These are phyloP conservation scores for Luffa aegyptiaca DNA, from an alignment of 306 rosid genomes.

Conservation along the genomic window DNA sequence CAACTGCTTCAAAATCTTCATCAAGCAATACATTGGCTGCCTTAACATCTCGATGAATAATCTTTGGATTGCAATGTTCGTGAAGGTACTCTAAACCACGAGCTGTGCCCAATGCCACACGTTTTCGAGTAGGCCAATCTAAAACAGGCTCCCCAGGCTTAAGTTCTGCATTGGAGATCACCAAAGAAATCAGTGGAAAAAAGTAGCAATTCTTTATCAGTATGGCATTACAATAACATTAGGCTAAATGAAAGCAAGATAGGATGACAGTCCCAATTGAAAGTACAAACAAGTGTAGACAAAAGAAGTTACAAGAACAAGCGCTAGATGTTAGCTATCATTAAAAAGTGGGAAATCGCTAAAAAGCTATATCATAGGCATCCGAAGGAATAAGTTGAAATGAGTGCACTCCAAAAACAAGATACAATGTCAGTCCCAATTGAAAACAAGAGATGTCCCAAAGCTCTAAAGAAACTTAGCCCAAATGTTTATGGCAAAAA, in stretches of 20 bases:
- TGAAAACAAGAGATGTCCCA: neutral
- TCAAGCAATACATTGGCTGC: conserved; percentile 96
- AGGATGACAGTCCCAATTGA: neutral
- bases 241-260: neutral
- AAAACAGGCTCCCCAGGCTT: conserved; percentile 75
- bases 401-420: neutral
- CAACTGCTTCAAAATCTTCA: conserved; percentile 97
- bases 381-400: neutral
- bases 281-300: neutral
- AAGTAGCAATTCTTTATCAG: neutral
- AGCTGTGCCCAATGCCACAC: conserved; percentile 90
- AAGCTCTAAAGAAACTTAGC: neutral
- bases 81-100: conserved; percentile 97
- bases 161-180: conserved; percentile 49
- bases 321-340: neutral
- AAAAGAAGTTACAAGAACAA: neutral
- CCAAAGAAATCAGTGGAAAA: neutral
- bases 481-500: neutral
- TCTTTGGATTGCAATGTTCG: conserved; percentile 97
- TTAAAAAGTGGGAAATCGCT: neutral
- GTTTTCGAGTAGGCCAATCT: conserved; percentile 83
- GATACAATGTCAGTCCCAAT: neutral
- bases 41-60: conserved; percentile 98
- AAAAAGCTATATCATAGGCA: neutral
- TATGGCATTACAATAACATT: neutral